These are phyloP conservation scores for Eucalyptus coolabah DNA, from an alignment of 345 rosid species.

Conservation along the genomic window DNA sequence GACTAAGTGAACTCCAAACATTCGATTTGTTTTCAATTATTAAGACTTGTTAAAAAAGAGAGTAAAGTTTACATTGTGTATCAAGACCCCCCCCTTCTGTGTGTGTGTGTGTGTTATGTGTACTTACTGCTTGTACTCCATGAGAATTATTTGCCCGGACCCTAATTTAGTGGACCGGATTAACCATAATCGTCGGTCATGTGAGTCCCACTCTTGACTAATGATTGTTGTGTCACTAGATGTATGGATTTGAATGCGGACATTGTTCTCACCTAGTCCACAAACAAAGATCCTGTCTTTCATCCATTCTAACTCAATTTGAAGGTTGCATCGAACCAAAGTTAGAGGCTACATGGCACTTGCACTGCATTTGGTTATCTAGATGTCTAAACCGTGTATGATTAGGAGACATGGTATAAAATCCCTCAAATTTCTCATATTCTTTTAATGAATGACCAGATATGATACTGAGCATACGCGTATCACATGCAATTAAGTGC, in stretches of 20 bases:
- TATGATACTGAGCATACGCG: neutral
- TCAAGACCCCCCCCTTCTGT: neutral
- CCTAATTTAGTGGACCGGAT: neutral
- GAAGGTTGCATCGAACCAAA: neutral
- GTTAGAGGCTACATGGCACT: neutral
- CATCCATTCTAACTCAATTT: neutral
- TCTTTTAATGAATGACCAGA: neutral
- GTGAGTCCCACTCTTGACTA: neutral
- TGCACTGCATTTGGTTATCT: neutral
- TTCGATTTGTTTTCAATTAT: neutral
- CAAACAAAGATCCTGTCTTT: neutral
- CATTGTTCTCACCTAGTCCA: neutral
- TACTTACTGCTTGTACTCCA: neutral
- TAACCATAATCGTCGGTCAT: neutral
- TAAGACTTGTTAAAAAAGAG: neutral
- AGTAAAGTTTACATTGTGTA: neutral
- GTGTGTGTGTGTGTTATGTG: neutral
- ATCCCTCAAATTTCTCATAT: neutral
- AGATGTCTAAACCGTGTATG: neutral
- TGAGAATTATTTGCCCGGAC: neutral
- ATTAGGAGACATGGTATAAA: neutral
- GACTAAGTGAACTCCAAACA: neutral
- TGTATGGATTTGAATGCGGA: neutral
- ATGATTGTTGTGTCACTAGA: neutral
- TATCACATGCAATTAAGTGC: neutral